Percentiles rank a stretch among this genome's conserved stretches.
These are phyloP conservation scores for Aureobasidium sp. DNA, from an alignment of 2,329 filamentous ascomycete genomes.

Conservation along the genomic window DNA sequence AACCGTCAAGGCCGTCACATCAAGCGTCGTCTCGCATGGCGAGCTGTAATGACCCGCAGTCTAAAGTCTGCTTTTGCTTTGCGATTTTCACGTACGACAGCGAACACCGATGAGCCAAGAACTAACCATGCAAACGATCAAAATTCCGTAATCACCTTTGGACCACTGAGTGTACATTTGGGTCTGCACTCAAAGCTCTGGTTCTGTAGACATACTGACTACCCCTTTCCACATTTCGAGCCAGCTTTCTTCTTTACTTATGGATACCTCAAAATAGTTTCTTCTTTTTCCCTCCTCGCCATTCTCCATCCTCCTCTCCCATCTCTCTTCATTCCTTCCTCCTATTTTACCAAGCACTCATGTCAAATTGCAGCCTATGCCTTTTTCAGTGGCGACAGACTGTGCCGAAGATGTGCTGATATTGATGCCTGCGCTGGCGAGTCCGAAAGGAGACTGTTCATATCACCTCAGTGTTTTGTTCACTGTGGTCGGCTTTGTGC, in stretches of 20 bases:
- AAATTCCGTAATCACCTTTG: neutral
- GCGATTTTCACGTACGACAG: constrained; percentile 1
- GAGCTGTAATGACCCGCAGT: constrained; percentile 21
- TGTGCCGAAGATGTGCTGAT: constrained; percentile 99
- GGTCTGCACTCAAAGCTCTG: neutral
- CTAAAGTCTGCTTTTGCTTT: neutral
- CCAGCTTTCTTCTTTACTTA: constrained; percentile 16
- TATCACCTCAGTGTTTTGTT: constrained; percentile 1
- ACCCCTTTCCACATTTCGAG: neutral
- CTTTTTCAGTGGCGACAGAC: constrained; percentile 64
- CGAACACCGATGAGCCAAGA: constrained; percentile 6
- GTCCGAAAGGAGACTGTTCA: constrained; percentile 22
- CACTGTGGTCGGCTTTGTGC: constrained; percentile 17
- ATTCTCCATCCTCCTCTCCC: neutral
- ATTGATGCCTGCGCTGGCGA: constrained; percentile 36
- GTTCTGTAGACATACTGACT: constrained; percentile 10
- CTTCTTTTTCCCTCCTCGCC: neutral
- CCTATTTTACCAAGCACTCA: constrained; percentile 62
- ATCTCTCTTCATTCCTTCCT: neutral
- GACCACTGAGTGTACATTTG: neutral
- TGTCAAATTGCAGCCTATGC: constrained; percentile 99
- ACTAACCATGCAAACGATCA: constrained; percentile 5
- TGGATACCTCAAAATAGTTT: constrained; percentile 9
- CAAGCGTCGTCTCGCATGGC: constrained; percentile 21
- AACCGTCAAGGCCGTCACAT: constrained; percentile 13